Conservation (phyloP, 495 filamentous ascomycete species). For the Immersiella caudata region DNA sequence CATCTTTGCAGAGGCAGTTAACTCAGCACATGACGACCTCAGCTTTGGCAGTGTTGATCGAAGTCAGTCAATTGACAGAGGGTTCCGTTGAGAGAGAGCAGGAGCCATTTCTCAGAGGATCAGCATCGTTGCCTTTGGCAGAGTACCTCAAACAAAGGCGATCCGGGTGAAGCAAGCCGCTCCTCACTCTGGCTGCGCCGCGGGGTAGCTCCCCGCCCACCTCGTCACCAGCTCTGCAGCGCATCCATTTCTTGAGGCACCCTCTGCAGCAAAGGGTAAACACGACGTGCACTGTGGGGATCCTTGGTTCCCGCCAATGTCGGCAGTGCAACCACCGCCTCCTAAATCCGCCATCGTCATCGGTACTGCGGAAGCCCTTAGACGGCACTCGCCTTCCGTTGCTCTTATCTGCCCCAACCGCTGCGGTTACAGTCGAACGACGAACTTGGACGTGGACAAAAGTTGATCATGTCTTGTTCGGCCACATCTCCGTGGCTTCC, state of each 20-base stretch:
- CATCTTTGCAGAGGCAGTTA: too few relatives aligned
- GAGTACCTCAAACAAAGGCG: neutral
- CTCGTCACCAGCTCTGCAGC: neutral
- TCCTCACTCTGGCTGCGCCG: slow-evolving; percentile 6
- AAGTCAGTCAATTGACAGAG: neutral
- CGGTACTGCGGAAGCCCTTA: slow-evolving; percentile 7
- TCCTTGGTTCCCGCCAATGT: neutral
- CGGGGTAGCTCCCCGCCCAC: slow-evolving; percentile 21
- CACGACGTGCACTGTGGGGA: neutral
- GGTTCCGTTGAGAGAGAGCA: neutral
- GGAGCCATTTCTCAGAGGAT: neutral
- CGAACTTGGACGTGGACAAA: neutral
- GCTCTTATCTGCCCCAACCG: slow-evolving; percentile 3
- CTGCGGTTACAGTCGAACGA: neutral
- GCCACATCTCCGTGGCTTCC: slow-evolving; percentile 4
- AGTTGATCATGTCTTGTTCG: slow-evolving; percentile 18
- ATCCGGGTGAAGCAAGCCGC: too few relatives aligned
- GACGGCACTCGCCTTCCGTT: slow-evolving; percentile 1
- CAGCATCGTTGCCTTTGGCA: neutral
- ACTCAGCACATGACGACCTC: too few relatives aligned
- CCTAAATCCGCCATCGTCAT: neutral
- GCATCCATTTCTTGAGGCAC: neutral
- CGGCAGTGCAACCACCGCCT: neutral
- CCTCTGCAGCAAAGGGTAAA: neutral
- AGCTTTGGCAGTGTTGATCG: too few relatives aligned